These are phyloP conservation scores for Akanthomyces muscarius DNA, from an alignment of 2,329 filamentous ascomycete genomes.

Conservation along the genomic window DNA sequence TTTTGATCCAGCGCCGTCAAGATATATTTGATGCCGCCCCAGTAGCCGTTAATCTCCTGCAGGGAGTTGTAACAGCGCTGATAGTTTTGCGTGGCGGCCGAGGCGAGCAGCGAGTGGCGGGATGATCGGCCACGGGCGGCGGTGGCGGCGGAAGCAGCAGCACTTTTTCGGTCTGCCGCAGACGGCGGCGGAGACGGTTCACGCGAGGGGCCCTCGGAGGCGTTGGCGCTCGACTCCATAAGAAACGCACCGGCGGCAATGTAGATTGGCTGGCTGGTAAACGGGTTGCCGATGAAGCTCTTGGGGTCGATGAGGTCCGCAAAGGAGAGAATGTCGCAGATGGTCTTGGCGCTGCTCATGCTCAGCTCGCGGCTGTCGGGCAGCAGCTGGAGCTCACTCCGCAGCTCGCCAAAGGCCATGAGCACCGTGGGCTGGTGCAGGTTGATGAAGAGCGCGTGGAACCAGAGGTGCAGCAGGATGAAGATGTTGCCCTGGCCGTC, in stretches of 20 bases:
- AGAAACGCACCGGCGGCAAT: slow-evolving; percentile 87
- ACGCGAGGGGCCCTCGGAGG: slow-evolving; percentile 56
- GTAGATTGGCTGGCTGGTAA: slow-evolving; percentile 87
- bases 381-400: slow-evolving; percentile 64
- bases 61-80: slow-evolving; percentile 81
- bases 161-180: slow-evolving; percentile 14
- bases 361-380: slow-evolving; percentile 76
- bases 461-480: slow-evolving; percentile 83
- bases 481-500: slow-evolving; percentile 81
- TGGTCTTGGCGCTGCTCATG: slow-evolving; percentile 88
- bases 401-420: slow-evolving; percentile 63
- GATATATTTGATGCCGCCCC: slow-evolving; percentile 84
- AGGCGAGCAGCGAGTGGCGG: slow-evolving; percentile 73
- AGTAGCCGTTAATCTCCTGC: slow-evolving; percentile 76
- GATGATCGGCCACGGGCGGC: slow-evolving; percentile 37
- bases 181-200: slow-evolving; percentile 47
- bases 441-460: slow-evolving; percentile 80
- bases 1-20: slow-evolving; percentile 83
- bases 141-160: background rate
- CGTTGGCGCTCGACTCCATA: slow-evolving; percentile 72
- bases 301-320: slow-evolving; percentile 81
- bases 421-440: slow-evolving; percentile 80
- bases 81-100: slow-evolving; percentile 81
- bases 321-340: slow-evolving; percentile 83
- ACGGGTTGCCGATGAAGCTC: slow-evolving; percentile 82